Conservation (phyloP, 768 basidiomycete genomes). For the Lanmaoa pseudosensibilis region DNA sequence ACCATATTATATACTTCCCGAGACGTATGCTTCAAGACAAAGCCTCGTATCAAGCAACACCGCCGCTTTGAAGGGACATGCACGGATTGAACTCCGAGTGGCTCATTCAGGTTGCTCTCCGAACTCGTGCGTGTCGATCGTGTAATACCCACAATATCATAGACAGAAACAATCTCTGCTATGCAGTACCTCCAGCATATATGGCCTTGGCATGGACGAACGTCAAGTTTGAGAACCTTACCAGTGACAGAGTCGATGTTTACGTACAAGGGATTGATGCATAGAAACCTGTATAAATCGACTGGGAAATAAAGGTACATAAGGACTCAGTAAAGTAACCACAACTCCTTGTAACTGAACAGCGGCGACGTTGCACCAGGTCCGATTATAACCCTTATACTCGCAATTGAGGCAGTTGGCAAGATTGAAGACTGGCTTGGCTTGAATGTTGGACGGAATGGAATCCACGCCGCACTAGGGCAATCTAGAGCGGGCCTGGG, state of each 20-base stretch:
- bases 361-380: not conserved
- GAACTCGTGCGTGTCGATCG: not conserved
- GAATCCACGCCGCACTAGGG: too few species aligned
- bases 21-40: constrained; percentile 8
- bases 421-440: too few species aligned
- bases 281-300: not conserved
- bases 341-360: not conserved
- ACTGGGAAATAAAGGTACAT: not conserved
- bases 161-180: not conserved
- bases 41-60: not conserved
- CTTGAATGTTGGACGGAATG: too few species aligned
- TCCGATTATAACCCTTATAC: not conserved
- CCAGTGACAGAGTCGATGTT: not conserved
- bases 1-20: not conserved
- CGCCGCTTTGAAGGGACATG: not conserved
- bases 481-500: too few species aligned
- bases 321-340: not conserved
- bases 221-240: not conserved
- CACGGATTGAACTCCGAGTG: constrained; percentile 1
- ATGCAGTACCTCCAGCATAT: not conserved
- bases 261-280: not conserved
- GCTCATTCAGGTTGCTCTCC: not conserved
- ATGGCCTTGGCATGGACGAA: not conserved
- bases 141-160: not conserved
- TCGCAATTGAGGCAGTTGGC: too few species aligned